A percentile compares a stretch with the other conserved stretches of the same genome.
These are phyloP conservation scores for Cornus kousa DNA, from an alignment of 148 eudicot species.

Conservation along the genomic window DNA sequence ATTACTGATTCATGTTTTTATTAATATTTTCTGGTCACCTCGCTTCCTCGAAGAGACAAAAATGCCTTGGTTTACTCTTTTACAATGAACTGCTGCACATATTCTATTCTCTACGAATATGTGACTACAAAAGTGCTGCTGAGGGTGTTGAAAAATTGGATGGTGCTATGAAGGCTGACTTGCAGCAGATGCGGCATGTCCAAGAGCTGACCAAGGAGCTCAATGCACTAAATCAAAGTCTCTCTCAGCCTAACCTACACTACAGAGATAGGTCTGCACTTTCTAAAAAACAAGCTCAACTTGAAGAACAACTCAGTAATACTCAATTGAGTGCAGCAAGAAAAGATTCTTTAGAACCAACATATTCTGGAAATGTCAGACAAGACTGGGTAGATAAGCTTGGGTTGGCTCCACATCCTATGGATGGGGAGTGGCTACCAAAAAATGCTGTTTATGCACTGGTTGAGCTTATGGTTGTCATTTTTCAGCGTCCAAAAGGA, in stretches of 20 bases:
- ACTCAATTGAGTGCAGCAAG: conserved; percentile 34
- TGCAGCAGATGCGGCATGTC: conserved; percentile 48
- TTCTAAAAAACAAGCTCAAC: conserved; percentile 52
- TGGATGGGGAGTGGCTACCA: conserved; percentile 98
- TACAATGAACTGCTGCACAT: conserved; percentile 82
- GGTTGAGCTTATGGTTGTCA: conserved; percentile 80
- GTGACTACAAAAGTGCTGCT: conserved; percentile 87
- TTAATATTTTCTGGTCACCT: conserved; percentile 5
- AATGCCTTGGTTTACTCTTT: conserved; percentile 81
- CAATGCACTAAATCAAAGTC: conserved; percentile 46
- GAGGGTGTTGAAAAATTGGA: conserved; percentile 82
- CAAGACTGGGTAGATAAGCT: conserved; percentile 64
- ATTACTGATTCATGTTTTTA: conserved; percentile 1
- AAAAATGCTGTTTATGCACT: conserved; percentile 87
- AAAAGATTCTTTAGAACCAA: conserved; percentile 50
- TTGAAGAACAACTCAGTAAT: conserved; percentile 60
- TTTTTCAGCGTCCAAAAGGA: conserved; percentile 90
- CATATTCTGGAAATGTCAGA: conserved; percentile 60
- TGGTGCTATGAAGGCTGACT: conserved; percentile 84
- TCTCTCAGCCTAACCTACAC: conserved; percentile 53
- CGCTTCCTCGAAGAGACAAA: conserved; percentile 47
- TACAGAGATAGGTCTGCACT: conserved; percentile 54
- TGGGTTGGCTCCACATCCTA: conserved; percentile 86
- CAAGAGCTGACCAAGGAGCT: conserved; percentile 65
- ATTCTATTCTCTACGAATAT: conserved; percentile 88